These are phyloP conservation scores for Fusarium liriodendri DNA, from an alignment of 2,329 filamentous ascomycete species.

Conservation along the genomic window DNA sequence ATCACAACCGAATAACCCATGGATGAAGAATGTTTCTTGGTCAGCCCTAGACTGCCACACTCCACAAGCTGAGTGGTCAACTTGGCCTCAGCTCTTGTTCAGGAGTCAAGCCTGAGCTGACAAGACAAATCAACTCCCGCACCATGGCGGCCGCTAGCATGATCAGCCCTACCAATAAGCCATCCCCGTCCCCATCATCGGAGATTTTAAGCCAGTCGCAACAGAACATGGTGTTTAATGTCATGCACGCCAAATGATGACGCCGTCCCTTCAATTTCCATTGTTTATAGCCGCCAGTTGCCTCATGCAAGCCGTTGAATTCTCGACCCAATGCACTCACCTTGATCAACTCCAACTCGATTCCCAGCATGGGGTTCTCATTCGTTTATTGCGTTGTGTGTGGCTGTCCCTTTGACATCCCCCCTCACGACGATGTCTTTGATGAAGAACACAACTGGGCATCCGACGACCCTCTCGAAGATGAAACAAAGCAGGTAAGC, in stretches of 20 bases:
- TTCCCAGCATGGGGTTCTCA: not conserved
- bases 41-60: not conserved
- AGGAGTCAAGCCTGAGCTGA: not conserved
- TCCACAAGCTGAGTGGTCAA: not conserved
- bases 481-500: conserved; percentile 10
- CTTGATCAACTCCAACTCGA: not conserved
- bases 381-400: conserved; percentile 9
- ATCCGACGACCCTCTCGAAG: not conserved
- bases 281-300: not conserved
- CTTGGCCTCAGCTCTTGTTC: not conserved
- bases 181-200: not conserved
- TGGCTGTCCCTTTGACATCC: conserved; percentile 16
- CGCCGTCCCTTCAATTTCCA: conserved; percentile 1
- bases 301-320: not conserved
- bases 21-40: not conserved
- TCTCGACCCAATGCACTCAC: not conserved
- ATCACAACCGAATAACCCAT: not conserved
- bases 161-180: not conserved
- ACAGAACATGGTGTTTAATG: not conserved
- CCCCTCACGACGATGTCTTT: not conserved
- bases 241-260: not conserved
- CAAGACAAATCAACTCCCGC: not conserved
- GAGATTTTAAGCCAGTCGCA: not conserved
- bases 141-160: not conserved
- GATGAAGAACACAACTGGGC: not conserved